Conservation (phyloP, 2,329 filamentous ascomycete genomes). For the Zymoseptoria passerinii region DNA sequence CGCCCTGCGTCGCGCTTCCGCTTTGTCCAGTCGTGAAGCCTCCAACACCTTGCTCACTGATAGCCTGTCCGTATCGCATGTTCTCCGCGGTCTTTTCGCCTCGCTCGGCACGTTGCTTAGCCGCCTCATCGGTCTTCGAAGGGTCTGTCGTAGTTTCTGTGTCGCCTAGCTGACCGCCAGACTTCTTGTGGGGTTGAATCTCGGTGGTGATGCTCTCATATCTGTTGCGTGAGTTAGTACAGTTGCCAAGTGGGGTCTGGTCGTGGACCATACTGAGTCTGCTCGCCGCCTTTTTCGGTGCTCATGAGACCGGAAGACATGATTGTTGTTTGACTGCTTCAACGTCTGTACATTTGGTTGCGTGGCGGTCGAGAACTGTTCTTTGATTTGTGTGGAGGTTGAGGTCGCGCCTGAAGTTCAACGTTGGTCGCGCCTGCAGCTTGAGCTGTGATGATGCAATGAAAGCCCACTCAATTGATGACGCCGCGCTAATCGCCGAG, state of each 20-base stretch:
- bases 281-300: slow-evolving; percentile 52
- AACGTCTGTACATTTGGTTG: too few species aligned
- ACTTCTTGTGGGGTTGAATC: slow-evolving; percentile 43
- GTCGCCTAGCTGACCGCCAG: slow-evolving; percentile 47
- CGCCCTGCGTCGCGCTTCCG: slow-evolving; percentile 32
- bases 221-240: slow-evolving; percentile 27
- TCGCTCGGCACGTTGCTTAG: slow-evolving; percentile 30
- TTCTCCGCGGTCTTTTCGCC: slow-evolving; percentile 44
- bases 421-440: background rate
- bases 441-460: background rate
- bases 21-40: slow-evolving; percentile 40
- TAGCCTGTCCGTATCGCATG: slow-evolving; percentile 48
- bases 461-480: slow-evolving; percentile 8
- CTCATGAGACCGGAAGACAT: slow-evolving; percentile 52
- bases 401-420: background rate
- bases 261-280: slow-evolving; percentile 41
- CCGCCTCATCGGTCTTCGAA: slow-evolving; percentile 19
- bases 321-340: too few species aligned
- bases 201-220: slow-evolving; percentile 52
- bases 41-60: slow-evolving; percentile 49
- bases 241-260: background rate
- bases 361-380: background rate
- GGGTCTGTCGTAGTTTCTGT: slow-evolving; percentile 27
- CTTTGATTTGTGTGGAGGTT: background rate
- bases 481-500: slow-evolving; percentile 24